These are phyloP conservation scores for Fusarium xylarioides DNA, from an alignment of 2,329 filamentous ascomycete genomes.

Conservation along the genomic window DNA sequence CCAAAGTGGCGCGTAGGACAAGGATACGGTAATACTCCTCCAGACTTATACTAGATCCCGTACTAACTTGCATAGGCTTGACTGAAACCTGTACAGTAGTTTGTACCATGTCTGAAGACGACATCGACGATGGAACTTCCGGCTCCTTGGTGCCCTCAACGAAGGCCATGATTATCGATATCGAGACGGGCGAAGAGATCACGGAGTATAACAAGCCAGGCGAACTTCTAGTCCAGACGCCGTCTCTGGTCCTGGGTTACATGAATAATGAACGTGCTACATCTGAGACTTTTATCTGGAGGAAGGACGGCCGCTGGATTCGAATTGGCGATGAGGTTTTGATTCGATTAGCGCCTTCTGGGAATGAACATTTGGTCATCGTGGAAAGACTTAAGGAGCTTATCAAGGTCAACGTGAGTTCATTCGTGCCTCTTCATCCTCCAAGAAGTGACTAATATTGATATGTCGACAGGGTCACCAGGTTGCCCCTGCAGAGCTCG, in stretches of 20 bases:
- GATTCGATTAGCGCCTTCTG: neutral
- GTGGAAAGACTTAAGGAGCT: neutral
- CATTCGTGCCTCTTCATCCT: neutral
- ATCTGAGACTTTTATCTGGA: fast-evolving
- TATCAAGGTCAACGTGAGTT: neutral
- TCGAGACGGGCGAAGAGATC: neutral
- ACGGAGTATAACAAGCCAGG: neutral
- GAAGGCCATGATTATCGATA: neutral
- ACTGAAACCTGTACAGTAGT: neutral
- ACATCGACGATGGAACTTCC: neutral
- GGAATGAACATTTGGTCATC: fast-evolving
- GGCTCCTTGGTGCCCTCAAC: neutral
- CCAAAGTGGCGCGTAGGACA: neutral
- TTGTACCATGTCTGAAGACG: neutral
- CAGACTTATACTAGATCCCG: fast-evolving
- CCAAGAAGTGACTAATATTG: too few species aligned
- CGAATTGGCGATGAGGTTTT: neutral
- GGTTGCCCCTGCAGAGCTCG: neutral
- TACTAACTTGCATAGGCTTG: fast-evolving
- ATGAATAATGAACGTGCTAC: neutral
- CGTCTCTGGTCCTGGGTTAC: fast-evolving
- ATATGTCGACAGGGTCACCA: neutral
- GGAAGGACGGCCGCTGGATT: neutral
- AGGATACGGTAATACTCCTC: neutral
- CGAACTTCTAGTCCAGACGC: fast-evolving